Evolutionary conservation across 768 basidiomycete species (phyloP).

Genomic region (Kondoa malvinella): DNA sequence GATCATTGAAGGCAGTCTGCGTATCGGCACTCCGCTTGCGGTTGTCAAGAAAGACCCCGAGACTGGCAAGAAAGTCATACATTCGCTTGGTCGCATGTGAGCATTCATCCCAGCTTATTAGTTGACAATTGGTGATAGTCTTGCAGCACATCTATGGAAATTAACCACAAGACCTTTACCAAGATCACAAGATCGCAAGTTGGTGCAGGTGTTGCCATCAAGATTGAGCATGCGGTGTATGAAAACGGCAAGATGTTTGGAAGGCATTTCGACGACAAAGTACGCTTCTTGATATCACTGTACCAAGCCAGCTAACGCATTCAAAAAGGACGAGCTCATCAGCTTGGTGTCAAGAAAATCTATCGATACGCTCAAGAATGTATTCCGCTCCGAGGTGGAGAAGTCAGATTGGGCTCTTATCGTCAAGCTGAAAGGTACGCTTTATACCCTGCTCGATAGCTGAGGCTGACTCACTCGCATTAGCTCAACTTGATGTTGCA

Average conservation of each 20-base stretch:
- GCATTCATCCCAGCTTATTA: conserved; percentile 27
- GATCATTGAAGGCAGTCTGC: conserved; percentile 76
- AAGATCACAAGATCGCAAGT: conserved; percentile 84
- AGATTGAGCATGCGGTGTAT: conserved; percentile 94
- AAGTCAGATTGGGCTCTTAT: conserved; percentile 89
- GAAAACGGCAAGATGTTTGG: conserved; percentile 91
- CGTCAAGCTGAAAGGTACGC: conserved; percentile 49
- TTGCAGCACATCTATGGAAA: conserved; percentile 76
- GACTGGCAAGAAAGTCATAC: conserved; percentile 76
- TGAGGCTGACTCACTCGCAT: no score
- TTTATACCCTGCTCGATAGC: conserved; percentile 8
- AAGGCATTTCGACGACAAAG: conserved; percentile 56
- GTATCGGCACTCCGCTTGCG: conserved; percentile 83
- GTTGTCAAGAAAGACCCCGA: conserved; percentile 80
- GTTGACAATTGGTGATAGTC: neutral
- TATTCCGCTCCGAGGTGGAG: conserved; percentile 44
- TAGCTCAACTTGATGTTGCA: no score
- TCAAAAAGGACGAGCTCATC: conserved; percentile 78
- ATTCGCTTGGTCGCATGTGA: conserved; percentile 86
- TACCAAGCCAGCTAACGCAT: neutral
- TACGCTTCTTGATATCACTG: neutral
- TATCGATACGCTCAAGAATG: conserved; percentile 75
- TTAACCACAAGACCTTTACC: conserved; percentile 81
- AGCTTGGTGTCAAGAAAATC: conserved; percentile 80
- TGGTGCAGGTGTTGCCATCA: conserved; percentile 93